Evolutionary conservation across 1,284 basidiomycete species (phyloP), one percentile per base, ranked within the genome.

Genomic region (Ustilago sp.): DNA sequence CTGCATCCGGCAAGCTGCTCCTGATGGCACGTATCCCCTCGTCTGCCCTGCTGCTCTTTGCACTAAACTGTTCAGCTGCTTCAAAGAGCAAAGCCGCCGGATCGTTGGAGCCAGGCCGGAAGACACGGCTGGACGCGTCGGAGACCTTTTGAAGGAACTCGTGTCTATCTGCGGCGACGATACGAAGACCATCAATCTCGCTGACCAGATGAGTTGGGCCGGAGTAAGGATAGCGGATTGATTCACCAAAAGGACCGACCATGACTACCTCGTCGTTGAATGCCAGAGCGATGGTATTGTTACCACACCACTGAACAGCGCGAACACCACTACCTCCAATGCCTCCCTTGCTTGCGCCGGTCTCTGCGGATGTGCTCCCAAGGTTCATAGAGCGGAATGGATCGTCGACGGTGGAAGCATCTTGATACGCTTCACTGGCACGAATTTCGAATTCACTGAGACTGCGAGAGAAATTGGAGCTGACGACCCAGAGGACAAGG

Each of bases 81-180:
- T 98, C 94, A 79, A 92, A 94, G 1, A 99, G 88, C 56, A 97
- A 94, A 0, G 96, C 94, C 1, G 95, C 91, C 1, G 94, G 93
- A 13, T 94, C 92, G 0, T 93, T 93, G 8, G 95, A 98, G 8
- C 95, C 95, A 9, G 95, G 96, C 34, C 91, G 90, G 86, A 98
- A 97, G n/a, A 82, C 73, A 8, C 60, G 59, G 32, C 57, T 68
- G 6, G 82, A 70, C 1, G 77, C 74, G 13, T 74, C 73, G 15
- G 75, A 72, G n/a, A 4, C 98, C 87, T 96, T 97, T 83, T 98
- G 94, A 5, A 99, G 88, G 68, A 98, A 91, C 80, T 98, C 95
- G 83, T 92, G 94, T 1, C 91, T 89, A 38, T 93, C 91, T 5
- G 92, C 90, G 8, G 92, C 90, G 48, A 96, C 87, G 55, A 98